Evolutionary conservation across 768 basidiomycete species (phyloP), one percentile per base, ranked within the genome.

Genomic region (Amanita pseudoporphyria): DNA sequence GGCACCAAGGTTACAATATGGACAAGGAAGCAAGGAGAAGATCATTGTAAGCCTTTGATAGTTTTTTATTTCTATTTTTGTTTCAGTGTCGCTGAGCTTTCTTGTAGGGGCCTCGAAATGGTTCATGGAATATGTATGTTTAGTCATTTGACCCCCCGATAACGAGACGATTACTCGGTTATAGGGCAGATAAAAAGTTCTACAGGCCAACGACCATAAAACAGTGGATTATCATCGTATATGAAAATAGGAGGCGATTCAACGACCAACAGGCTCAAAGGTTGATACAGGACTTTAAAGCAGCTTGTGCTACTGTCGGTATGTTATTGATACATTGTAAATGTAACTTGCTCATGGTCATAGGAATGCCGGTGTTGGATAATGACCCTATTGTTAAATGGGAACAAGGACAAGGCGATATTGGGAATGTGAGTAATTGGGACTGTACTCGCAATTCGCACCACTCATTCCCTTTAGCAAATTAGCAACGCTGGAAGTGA

Each of bases 111-210:
- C 87, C 84, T 0, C 64, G 68, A 3, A 74, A 83, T 47, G 87
- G 88, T 0, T 63, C 78, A 0, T 90, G 88, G 87, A 89, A 89
- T 51, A 85, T 89, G 87, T 80, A 52, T 21, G 74, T 67, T 9
- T 43, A 7, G 6, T 36, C 49, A 16, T 12, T 55, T 47, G 30
- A 21, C 33, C 9, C 13, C 6, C 24, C 5, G 9, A 10, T 24
- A 28, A 47, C 5, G 19, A 3, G 66, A 69, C 51, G 71, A 70
- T 2, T 65, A 71, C 54, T 75, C 70, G 52, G 63, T 40, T 30
- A 41, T 54, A 85, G 81, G 82, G 71, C 82, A 0, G 83, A 84
- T 54, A 86, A 85, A 56, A 69, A 71, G 41, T 82, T 91, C 59
- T 79, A 65, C 60, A 65, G 64, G 47, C 76, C 86, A 0, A 70